Conservation (phyloP, 1,139 yeast species). For the Kluyveromyces marxianus region DNA sequence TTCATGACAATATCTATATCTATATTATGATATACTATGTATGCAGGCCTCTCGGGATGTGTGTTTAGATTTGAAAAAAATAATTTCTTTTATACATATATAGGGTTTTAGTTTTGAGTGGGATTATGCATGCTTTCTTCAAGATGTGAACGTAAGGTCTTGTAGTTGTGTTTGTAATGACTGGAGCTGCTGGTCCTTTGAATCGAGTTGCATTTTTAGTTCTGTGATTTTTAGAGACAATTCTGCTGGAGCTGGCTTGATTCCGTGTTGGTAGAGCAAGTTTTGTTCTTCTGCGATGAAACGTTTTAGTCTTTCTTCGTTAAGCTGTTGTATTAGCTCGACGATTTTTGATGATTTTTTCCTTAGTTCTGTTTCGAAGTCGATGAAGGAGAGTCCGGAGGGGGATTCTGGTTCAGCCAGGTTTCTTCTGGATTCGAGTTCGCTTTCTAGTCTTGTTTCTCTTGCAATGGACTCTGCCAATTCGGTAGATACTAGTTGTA, state of each 20-base stretch:
- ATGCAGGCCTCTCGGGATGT: too few species aligned
- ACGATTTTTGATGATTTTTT: slow-evolving; percentile 42
- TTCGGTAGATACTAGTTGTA: slow-evolving; percentile 62
- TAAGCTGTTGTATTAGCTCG: slow-evolving; percentile 49
- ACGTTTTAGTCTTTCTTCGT: slow-evolving; percentile 57
- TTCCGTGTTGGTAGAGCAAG: slow-evolving; percentile 47
- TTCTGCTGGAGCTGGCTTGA: slow-evolving; percentile 46
- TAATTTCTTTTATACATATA: too few species aligned
- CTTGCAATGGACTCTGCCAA: slow-evolving; percentile 63
- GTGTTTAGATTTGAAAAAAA: too few species aligned
- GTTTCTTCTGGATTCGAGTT: slow-evolving; percentile 22
- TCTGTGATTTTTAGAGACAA: slow-evolving; percentile 52
- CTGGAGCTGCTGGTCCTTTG: not conserved
- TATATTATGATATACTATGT: too few species aligned
- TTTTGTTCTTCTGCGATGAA: slow-evolving; percentile 67
- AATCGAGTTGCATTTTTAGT: slow-evolving; percentile 37
- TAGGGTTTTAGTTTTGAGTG: not conserved
- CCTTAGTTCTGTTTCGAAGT: slow-evolving; percentile 32
- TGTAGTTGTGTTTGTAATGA: not conserved
- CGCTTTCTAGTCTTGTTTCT: slow-evolving; percentile 51
- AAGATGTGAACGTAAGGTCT: not conserved
- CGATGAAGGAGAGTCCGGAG: slow-evolving; percentile 11
- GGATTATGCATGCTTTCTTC: not conserved
- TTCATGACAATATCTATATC: too few species aligned
- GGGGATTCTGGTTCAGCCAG: slow-evolving; percentile 6